Conservation (phyloP, 1,139 yeast genomes). For the Geotrichum europaeum region DNA sequence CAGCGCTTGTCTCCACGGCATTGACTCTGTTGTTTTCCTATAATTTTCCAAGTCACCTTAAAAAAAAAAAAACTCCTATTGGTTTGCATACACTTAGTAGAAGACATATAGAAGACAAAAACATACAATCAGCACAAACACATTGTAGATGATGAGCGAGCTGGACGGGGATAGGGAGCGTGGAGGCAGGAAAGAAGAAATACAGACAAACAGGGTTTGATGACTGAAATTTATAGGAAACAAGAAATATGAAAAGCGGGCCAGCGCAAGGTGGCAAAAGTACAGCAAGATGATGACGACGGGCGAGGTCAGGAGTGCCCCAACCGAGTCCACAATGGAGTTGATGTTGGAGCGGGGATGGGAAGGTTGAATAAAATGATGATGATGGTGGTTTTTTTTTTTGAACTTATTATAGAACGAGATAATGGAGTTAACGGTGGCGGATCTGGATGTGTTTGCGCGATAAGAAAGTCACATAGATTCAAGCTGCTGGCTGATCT, state of each 20-base stretch:
- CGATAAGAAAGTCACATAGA: conserved; percentile 44
- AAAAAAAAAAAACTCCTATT: background rate
- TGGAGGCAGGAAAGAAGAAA: background rate
- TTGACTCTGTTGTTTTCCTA: background rate
- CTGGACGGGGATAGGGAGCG: background rate
- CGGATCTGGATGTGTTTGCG: background rate
- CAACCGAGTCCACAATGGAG: background rate
- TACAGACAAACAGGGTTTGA: background rate
- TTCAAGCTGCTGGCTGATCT: conserved; percentile 89
- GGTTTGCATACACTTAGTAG: background rate
- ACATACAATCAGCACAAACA: background rate
- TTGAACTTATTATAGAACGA: background rate
- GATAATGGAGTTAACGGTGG: background rate
- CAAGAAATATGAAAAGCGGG: background rate
- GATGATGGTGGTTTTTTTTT: background rate
- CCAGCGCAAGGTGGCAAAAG: background rate
- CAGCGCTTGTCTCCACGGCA: background rate
- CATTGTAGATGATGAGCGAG: background rate
- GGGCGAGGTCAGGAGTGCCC: background rate
- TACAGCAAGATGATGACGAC: background rate
- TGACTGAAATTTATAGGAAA: background rate
- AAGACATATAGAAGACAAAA: background rate
- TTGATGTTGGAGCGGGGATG: background rate
- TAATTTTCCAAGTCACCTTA: background rate
- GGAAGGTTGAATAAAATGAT: background rate